Base-by-base conservation (phyloP, 2,329 filamentous ascomycete species). In the Verticillium zaregamsianum region DNA sequence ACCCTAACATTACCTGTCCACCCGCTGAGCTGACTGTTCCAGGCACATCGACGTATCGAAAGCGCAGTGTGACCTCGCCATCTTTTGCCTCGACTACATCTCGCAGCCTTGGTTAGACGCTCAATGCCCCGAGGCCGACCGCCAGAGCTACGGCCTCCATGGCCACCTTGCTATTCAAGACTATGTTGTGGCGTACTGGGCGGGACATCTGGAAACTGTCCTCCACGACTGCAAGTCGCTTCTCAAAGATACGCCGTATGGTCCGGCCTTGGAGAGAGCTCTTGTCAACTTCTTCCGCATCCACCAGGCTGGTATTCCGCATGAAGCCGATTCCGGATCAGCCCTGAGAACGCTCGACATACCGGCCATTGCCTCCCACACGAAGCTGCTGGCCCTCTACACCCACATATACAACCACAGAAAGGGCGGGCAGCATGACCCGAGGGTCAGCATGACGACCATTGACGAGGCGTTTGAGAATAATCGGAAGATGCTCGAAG, bases 141-240 rank as follows among this genome's bases (percentile, higher is more conserved):
- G 71, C 14, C 45, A 61, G 6, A 0, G 60, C 0, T 67, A 62
- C 20, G 67, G 68, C 8, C 57, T 59, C 3, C 17, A 64, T 0
- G 76, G 76, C 0, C 69, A 67, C 56, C 78, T 74, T 60, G 68
- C 71, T 0, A 74, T 79, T 54, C 73, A 75, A 17, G 76, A 79
- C 57, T 79, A 79, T 35, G 74, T 75, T 0, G 61, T 69, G 5
- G 67, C 75, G 1, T 66, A 73, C 32, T 78, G 75, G 76, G 64
- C 66, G 23, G 55, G 63, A 15, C 76, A 79, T 60, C 55, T 78
- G 11, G 58, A 67, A 5, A 65, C 58, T 0, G 55, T 73, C 25
- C 60, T 73, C 9, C 25, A 60, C 7, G 60, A 54, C 6, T 64
- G 64, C 20, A 49, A 49, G 20, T 9, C n/a, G 9, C 45, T 49